phyloP scores from a whole-genome alignment of 2,329 filamentous ascomycete genomes.

The Neobulgaria alba region DNA sequence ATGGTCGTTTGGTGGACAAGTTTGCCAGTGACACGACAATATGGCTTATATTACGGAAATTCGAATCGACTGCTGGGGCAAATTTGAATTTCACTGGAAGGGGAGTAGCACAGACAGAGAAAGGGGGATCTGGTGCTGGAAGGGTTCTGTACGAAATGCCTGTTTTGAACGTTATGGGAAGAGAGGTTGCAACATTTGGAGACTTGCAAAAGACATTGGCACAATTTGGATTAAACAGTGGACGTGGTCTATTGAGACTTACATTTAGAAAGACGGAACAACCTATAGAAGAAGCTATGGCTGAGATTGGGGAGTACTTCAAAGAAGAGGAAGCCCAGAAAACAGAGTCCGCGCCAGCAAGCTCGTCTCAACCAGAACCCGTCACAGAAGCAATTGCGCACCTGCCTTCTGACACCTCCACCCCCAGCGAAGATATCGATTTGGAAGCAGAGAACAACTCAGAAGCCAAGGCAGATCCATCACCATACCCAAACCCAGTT shows the following conservation, averaged over 20 bases:
- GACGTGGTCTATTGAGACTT: conserved; percentile 70
- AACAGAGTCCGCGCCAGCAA: conserved; percentile 10
- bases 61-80: conserved; percentile 61
- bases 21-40: conserved; percentile 81
- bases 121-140: conserved; percentile 49
- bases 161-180: conserved; percentile 72
- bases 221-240: conserved; percentile 79
- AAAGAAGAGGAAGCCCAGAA: conserved; percentile 26
- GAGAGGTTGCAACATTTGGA: conserved; percentile 65
- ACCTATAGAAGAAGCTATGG: conserved; percentile 79
- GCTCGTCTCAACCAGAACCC: background rate
- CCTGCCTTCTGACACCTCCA: conserved; percentile 8
- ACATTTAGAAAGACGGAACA: conserved; percentile 67
- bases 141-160: conserved; percentile 85
- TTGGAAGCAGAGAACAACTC: conserved; percentile 3
- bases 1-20: conserved; percentile 68
- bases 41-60: conserved; percentile 84
- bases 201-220: conserved; percentile 85
- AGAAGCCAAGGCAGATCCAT: conserved; percentile 4
- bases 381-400: conserved; percentile 15
- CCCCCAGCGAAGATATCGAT: conserved; percentile 5
- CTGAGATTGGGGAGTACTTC: conserved; percentile 71
- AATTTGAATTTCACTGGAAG: conserved; percentile 76
- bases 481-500: conserved; percentile 2
- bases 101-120: conserved; percentile 56